Percentiles rank a stretch among this genome's conserved stretches.
Evolutionary conservation across 495 filamentous ascomycete genomes (phyloP).

Genomic region (Daldinia bambusicola): DNA sequence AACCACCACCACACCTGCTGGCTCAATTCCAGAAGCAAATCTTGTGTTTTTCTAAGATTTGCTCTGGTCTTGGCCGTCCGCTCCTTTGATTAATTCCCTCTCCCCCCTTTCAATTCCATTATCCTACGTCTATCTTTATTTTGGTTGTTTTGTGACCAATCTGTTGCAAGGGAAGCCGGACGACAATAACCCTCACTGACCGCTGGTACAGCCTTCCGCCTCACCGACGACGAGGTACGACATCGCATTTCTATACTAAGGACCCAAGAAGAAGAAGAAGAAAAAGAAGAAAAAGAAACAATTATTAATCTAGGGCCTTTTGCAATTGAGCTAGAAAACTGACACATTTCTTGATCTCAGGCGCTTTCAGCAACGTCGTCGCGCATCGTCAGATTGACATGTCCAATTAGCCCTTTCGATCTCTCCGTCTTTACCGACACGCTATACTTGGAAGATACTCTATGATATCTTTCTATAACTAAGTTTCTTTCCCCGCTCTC

Average conservation of each 20-base stretch:
- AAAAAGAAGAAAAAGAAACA: background rate
- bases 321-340: conserved; percentile 5
- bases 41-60: conserved; percentile 53
- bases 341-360: conserved; percentile 23
- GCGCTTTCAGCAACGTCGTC: conserved; percentile 13
- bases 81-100: conserved; percentile 54
- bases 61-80: conserved; percentile 65
- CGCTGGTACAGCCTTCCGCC: conserved; percentile 21
- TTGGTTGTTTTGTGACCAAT: conserved; percentile 36
- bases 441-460: conserved; percentile 40
- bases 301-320: conserved; percentile 1
- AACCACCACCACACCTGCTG: conserved; percentile 47
- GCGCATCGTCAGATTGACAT: conserved; percentile 38
- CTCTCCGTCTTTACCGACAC: conserved; percentile 17
- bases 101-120: conserved; percentile 42
- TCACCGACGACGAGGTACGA: conserved; percentile 33
- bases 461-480: conserved; percentile 53
- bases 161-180: conserved; percentile 23
- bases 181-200: conserved; percentile 21
- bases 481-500: conserved; percentile 51
- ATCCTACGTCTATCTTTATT: conserved; percentile 47
- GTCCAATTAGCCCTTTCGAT: conserved; percentile 29
- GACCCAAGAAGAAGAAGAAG: background rate
- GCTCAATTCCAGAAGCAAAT: conserved; percentile 61
- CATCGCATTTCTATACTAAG: background rate